These are phyloP conservation scores for Candida andamanensis DNA, from an alignment of 805 yeast species.

Conservation along the genomic window DNA sequence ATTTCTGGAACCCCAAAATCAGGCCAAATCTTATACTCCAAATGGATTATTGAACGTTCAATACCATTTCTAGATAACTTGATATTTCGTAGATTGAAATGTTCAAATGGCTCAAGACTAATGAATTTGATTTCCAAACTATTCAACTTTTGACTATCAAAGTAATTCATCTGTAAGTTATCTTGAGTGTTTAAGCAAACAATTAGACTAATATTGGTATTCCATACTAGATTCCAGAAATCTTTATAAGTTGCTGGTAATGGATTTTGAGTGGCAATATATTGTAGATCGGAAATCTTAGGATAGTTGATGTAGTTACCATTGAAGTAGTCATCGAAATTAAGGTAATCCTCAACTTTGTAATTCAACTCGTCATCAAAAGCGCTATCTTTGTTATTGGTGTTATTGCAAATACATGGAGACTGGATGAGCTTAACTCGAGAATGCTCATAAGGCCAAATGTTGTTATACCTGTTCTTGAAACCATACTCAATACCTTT, in stretches of 20 bases:
- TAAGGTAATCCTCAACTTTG: no score
- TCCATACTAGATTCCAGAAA: conserved; percentile 38
- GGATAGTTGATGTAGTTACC: conserved; percentile 37
- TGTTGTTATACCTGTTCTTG: conserved; percentile 42
- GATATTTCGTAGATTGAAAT: conserved; percentile 15
- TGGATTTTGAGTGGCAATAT: conserved; percentile 46
- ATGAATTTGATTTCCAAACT: conserved; percentile 10
- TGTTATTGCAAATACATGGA: conserved; percentile 7
- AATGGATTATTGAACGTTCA: conserved; percentile 25
- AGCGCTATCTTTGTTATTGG: neutral
- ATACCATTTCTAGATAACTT: conserved; percentile 9
- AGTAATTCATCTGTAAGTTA: conserved; percentile 11
- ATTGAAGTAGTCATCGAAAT: conserved; percentile 39
- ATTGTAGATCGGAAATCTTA: conserved; percentile 18
- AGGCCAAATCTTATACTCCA: conserved; percentile 42
- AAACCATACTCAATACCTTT: conserved; percentile 41
- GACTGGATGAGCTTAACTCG: conserved; percentile 30
- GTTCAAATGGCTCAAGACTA: conserved; percentile 7
- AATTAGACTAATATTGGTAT: conserved; percentile 30
- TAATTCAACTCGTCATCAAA: no score
- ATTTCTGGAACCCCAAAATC: conserved; percentile 42
- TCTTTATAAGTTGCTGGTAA: conserved; percentile 37
- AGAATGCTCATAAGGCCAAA: conserved; percentile 48
- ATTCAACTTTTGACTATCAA: conserved; percentile 15
- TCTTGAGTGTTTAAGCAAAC: conserved; percentile 28